phyloP scores from a whole-genome alignment of 2,329 filamentous ascomycete genomes.

The Diplodia seriata region DNA sequence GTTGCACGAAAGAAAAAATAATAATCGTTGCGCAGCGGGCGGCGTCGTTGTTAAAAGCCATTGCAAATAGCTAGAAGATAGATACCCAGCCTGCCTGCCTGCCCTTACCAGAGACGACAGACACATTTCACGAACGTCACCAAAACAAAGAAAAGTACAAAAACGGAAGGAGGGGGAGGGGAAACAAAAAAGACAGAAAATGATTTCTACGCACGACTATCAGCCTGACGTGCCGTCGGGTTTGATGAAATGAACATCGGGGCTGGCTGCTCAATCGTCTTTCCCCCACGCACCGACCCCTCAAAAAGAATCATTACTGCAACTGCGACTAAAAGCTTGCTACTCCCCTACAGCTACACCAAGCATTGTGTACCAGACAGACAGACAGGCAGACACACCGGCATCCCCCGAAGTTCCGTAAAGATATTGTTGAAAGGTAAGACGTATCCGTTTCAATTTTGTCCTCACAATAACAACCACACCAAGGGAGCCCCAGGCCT shows the following conservation, averaged over 20 bases:
- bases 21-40: not conserved
- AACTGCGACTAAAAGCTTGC: not conserved
- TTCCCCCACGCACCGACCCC: not conserved
- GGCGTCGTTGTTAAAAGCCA: not conserved
- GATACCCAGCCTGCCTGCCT: not conserved
- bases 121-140: not conserved
- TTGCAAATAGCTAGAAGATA: not conserved
- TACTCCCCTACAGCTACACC: not conserved
- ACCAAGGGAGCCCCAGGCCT: not conserved
- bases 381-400: not conserved
- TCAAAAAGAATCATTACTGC: not conserved
- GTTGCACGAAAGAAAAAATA: not conserved
- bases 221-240: not conserved
- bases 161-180: too few species aligned
- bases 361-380: not conserved
- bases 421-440: not conserved
- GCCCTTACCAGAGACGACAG: not conserved
- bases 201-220: not conserved
- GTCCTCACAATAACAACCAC: not conserved
- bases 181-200: not conserved
- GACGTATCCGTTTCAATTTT: slow-evolving; percentile 2
- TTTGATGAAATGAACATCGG: not conserved
- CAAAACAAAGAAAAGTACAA: not conserved
- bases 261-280: not conserved
- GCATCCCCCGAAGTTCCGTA: not conserved